phyloP scores from a whole-genome alignment of 108 stramenopile genomes.

The Skeletonema costatum region DNA sequence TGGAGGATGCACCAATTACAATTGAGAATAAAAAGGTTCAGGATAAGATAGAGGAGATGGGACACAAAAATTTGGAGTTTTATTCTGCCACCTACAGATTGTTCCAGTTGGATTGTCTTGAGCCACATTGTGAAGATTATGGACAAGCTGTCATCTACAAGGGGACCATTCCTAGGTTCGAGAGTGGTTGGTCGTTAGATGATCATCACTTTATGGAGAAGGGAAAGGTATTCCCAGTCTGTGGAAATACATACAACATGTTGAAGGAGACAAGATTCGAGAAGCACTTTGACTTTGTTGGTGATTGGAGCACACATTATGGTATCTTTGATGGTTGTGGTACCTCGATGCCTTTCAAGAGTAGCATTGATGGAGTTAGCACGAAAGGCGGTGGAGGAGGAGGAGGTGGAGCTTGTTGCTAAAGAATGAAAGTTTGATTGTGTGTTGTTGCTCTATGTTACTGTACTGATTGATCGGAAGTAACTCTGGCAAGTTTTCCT shows the following conservation, averaged over 20 bases:
- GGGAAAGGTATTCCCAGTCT: constrained; percentile 91
- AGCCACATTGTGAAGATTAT: constrained; percentile 96
- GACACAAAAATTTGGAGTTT: constrained; percentile 85
- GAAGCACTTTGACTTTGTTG: constrained; percentile 89
- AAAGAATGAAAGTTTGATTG: neutral
- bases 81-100: constrained; percentile 94
- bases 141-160: constrained; percentile 97
- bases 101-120: constrained; percentile 88
- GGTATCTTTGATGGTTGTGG: constrained; percentile 94
- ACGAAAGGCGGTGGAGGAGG: constrained; percentile 37
- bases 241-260: constrained; percentile 97
- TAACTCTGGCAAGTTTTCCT: neutral
- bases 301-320: constrained; percentile 84
- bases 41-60: constrained; percentile 64
- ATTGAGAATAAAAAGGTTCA: constrained; percentile 81
- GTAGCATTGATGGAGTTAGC: constrained; percentile 9
- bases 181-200: constrained; percentile 88
- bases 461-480: neutral
- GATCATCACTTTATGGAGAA: constrained; percentile 91
- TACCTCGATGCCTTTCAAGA: constrained; percentile 51
- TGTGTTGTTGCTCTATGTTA: neutral
- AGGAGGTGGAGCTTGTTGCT: constrained; percentile 22
- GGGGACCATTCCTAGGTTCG: constrained; percentile 88
- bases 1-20: constrained; percentile 91
- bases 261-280: constrained; percentile 79